Base-by-base conservation (phyloP, 371 early-diverging fungal genomes). In the Chytridiales sp. region DNA sequence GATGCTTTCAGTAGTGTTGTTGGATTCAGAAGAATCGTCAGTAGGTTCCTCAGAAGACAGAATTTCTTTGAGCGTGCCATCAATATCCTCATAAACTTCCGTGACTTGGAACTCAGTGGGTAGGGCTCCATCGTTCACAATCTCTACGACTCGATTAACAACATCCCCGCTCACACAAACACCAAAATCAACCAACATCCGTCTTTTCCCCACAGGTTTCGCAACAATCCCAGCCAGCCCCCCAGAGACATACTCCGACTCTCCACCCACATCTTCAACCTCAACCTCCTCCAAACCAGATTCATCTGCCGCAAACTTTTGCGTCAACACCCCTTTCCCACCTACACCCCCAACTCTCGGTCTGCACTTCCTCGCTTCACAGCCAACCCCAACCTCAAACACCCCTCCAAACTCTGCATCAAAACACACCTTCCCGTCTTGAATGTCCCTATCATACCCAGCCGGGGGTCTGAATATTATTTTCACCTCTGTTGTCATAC, bases 391-490 rank as follows among this genome's bases (percentile, higher is more conserved):
- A 27, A 72, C 22, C 3, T 22, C 13, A 24, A 72, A 64, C 6
- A 27, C 24, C 1, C 63, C 68, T 9, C 72, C 72, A 31, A 48
- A 17, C 36, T 72, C 68, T 0, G 72, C 62, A 9, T 38, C 50
- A 48, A 72, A 72, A 38, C 29, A 36, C 8, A 68, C 42, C n/a
- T 24, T 4, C 1, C 65, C 67, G 39, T 51, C 30, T 4, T 21
- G 11, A 11, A 70, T 48, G 40, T 70, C 65, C 22, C 61, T 39
- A 36, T 64, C 49, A 38, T 61, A 72, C n/a, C 66, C 68, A 1
- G 62, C 39, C 21, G 72, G 68, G 3, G 72, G 68, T 24, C 61
- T 27, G 49, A 72, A 72, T 11, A 60, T 26, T 21, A 72, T 34
- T 1, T 42, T 34, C 9, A 72, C 52, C 26, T 64, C 62, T 34